Percentiles rank a stretch among this genome's conserved stretches.
Evolutionary conservation across 192 early-diverging fungal species (phyloP).

Genomic region (Backusella tarrabulga): DNA sequence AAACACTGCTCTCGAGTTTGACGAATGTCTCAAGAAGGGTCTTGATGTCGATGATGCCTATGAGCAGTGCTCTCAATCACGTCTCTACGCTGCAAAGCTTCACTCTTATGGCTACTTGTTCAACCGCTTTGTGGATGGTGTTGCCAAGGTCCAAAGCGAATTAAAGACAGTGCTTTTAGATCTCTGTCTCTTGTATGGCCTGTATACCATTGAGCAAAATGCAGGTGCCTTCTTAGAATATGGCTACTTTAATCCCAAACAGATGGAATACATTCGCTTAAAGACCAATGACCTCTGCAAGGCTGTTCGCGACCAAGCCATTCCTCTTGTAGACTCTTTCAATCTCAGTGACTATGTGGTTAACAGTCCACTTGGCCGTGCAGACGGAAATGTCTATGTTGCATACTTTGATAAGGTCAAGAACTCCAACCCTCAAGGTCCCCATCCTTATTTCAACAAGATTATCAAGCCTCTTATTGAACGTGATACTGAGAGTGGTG

Average conservation of each 20-base stretch:
- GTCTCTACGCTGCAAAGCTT: conserved; percentile 79
- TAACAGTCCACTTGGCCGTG: conserved; percentile 84
- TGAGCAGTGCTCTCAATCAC: conserved; percentile 84
- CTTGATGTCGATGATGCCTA: conserved; percentile 78
- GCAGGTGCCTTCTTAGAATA: conserved; percentile 86
- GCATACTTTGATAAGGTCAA: conserved; percentile 86
- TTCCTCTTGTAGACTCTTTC: conserved; percentile 86
- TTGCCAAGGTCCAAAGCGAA: conserved; percentile 60
- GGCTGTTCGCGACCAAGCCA: conserved; percentile 73
- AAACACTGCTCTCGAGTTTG: conserved; percentile 80
- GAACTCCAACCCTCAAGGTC: conserved; percentile 63
- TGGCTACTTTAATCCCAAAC: conserved; percentile 71
- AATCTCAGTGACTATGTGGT: conserved; percentile 87
- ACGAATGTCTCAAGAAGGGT: conserved; percentile 59
- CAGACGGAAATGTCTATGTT: conserved; percentile 83
- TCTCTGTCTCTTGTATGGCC: conserved; percentile 80
- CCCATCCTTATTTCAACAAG: conserved; percentile 76
- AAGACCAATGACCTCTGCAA: conserved; percentile 65
- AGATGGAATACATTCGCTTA: conserved; percentile 68
- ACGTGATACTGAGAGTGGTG: conserved; percentile 52
- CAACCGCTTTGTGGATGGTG: conserved; percentile 78
- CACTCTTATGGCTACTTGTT: conserved; percentile 86
- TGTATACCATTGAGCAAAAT: conserved; percentile 80
- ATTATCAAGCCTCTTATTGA: conserved; percentile 77
- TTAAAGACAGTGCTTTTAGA: conserved; percentile 62